Evolutionary conservation across 352 stramenopile species (phyloP).

Genomic region (Phytophthora hibernalis): DNA sequence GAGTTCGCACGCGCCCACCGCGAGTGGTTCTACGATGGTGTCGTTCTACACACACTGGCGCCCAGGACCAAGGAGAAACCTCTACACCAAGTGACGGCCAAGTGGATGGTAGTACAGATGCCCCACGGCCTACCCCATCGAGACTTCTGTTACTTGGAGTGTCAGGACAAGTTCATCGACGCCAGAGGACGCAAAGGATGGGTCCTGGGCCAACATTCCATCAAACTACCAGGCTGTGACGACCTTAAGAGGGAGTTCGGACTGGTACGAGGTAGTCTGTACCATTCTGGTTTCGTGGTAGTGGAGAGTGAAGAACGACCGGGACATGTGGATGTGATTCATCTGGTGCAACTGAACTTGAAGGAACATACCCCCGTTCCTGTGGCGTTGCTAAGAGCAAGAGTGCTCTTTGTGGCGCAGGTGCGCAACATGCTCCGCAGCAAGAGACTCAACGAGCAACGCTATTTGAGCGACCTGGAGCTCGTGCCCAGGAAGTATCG

Average conservation of each 20-base stretch:
- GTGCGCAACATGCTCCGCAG: slow-evolving; percentile 71
- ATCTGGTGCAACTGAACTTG: slow-evolving; percentile 84
- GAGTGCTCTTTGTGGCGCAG: slow-evolving; percentile 57
- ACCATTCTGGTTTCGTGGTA: slow-evolving; percentile 88
- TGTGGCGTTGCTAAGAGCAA: slow-evolving; percentile 45
- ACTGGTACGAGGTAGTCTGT: slow-evolving; percentile 78
- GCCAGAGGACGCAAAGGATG: slow-evolving; percentile 79
- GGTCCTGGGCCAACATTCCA: slow-evolving; percentile 86
- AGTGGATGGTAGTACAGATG: slow-evolving; percentile 76
- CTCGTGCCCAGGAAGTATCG: slow-evolving; percentile 87
- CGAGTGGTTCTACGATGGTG: slow-evolving; percentile 74
- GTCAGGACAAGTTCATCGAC: slow-evolving; percentile 90
- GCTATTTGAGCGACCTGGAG: slow-evolving; percentile 83
- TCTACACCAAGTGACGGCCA: slow-evolving; percentile 87
- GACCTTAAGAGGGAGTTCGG: slow-evolving; percentile 80
- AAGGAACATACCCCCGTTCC: slow-evolving; percentile 73
- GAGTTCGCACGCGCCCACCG: slow-evolving; percentile 62
- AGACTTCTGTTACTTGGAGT: slow-evolving; percentile 85
- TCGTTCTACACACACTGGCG: slow-evolving; percentile 76
- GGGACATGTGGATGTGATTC: slow-evolving; percentile 82
- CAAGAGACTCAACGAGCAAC: slow-evolving; percentile 82
- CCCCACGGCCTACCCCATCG: slow-evolving; percentile 69
- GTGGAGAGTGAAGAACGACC: slow-evolving; percentile 80
- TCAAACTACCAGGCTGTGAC: slow-evolving; percentile 81
- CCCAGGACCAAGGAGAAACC: slow-evolving; percentile 74